These are phyloP conservation scores for Rhodocollybia butyracea DNA, from an alignment of 768 basidiomycete species.

Conservation along the genomic window DNA sequence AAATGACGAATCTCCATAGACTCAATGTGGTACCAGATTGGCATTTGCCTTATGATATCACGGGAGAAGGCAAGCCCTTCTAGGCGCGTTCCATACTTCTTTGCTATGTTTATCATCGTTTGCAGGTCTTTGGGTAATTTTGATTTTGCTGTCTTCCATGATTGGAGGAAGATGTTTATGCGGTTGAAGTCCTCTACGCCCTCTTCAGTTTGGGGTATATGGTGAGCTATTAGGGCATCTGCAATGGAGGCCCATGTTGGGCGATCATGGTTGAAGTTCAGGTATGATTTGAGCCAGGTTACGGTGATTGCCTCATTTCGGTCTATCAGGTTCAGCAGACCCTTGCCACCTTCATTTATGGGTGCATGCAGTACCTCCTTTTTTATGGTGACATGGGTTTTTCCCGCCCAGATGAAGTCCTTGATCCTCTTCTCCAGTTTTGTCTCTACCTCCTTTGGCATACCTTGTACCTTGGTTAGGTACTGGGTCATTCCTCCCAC, in stretches of 20 bases:
- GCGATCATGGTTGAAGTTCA: slow-evolving; percentile 7
- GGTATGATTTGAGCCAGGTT: slow-evolving; percentile 21
- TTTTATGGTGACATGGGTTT: slow-evolving; percentile 13
- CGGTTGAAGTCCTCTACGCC: neutral
- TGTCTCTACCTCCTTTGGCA: slow-evolving; percentile 18
- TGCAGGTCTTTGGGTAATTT: slow-evolving; percentile 14
- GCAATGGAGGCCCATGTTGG: slow-evolving; percentile 26
- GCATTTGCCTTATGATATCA: slow-evolving; percentile 13
- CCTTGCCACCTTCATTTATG: neutral
- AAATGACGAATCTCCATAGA: neutral
- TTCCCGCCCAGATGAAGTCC: slow-evolving; percentile 17
- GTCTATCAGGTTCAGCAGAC: slow-evolving; percentile 5
- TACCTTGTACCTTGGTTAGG: slow-evolving; percentile 25
- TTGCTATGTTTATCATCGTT: slow-evolving; percentile 17
- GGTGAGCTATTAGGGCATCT: slow-evolving; percentile 17
- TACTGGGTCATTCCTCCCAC: slow-evolving; percentile 26
- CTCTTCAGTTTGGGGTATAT: neutral
- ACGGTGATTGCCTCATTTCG: slow-evolving; percentile 14
- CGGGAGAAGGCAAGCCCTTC: slow-evolving; percentile 12
- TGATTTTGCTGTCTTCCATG: slow-evolving; percentile 18
- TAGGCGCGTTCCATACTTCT: slow-evolving; percentile 15
- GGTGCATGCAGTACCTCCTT: slow-evolving; percentile 18
- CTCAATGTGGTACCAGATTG: slow-evolving; percentile 31
- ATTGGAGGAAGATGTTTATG: slow-evolving; percentile 24
- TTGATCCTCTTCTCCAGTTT: slow-evolving; percentile 13